Evolutionary conservation across 352 stramenopile genomes (phyloP), one percentile per base, ranked within the genome.

Genomic region (Elongisporangium undulatum): DNA sequence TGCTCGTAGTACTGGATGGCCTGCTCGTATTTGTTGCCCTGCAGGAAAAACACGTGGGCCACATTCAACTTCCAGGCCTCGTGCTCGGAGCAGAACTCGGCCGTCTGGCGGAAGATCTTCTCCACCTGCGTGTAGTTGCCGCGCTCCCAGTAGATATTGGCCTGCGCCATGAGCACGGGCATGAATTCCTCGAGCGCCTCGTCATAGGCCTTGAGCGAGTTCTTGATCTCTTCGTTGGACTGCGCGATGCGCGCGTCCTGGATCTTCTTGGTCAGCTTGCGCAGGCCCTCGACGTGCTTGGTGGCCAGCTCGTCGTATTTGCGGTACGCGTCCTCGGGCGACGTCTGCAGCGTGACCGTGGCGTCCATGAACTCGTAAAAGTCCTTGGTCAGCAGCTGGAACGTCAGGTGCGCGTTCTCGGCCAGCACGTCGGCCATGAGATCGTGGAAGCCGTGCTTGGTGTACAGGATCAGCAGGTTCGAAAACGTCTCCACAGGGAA

Each of bases 41-140:
- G 92, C 39, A 98, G 80, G 74, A 98, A 98, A 63, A 98, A 97
- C 2, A 98, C 84, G 68, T 99, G 96, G 8, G 92, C 96, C 53
- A 98, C 92, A 51, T 99, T 99, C 55, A 98, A 78, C 62, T 97
- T 97, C 95, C 95, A 99, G 15, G 87, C 79, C 24, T 98, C 90
- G 66, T 98, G 84, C 67, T 98, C 93, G 5, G 82, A 94, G 71
- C 96, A 99, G 64, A 99, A 98, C 69, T 99, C 96, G 29, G 89
- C 90, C 2, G 81, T 95, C 61, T 98, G 89, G 0, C 88, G 74
- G 68, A 99, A 98, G 55, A 99, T 89, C 61, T 97, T 93, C 72
- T 99, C 94, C 5, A 98, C 95, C 74, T 97, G 95, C n/a, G 77
- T 78, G 71, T 98, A 99, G 68, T 99, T 97, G 59, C 96, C 91